Evolutionary conservation across 768 basidiomycete genomes (phyloP).

Genomic region (Naganishia antarctica): DNA sequence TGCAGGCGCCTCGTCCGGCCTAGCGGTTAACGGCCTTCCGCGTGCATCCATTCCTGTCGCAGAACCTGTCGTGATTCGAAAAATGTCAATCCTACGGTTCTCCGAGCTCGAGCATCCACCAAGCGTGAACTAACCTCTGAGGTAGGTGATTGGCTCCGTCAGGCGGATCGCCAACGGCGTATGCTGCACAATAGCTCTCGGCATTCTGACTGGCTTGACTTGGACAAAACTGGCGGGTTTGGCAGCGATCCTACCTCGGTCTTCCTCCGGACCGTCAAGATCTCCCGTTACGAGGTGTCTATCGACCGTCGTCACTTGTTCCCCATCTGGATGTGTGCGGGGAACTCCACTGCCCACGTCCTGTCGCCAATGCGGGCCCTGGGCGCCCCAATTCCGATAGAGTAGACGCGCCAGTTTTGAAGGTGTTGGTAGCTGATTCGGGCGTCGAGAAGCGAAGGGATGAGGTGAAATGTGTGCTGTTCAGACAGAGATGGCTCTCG

Average conservation of each 20-base stretch:
- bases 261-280: background rate
- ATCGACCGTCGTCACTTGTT: background rate
- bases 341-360: conserved; percentile 6
- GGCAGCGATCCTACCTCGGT: background rate
- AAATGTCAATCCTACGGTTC: too few relatives aligned
- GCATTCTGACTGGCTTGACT: conserved; percentile 15
- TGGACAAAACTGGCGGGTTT: conserved; percentile 2
- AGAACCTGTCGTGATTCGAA: too few relatives aligned
- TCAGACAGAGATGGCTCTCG: too few relatives aligned
- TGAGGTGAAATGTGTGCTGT: too few relatives aligned
- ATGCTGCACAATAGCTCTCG: conserved; percentile 10
- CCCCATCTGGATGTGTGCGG: conserved; percentile 6
- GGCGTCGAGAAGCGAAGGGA: too few relatives aligned
- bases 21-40: conserved; percentile 41
- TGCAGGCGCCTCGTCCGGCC: conserved; percentile 55
- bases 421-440: background rate
- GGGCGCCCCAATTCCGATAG: conserved; percentile 15
- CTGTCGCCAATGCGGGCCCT: conserved; percentile 20
- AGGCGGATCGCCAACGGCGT: conserved; percentile 54
- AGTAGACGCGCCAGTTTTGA: conserved; percentile 18
- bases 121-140: conserved; percentile 51
- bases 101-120: too few relatives aligned
- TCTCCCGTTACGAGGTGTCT: background rate
- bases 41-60: conserved; percentile 49
- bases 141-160: conserved; percentile 69